Evolutionary conservation across 2,329 filamentous ascomycete genomes (phyloP).

Genomic region (Dothiorella sarmentorum): DNA sequence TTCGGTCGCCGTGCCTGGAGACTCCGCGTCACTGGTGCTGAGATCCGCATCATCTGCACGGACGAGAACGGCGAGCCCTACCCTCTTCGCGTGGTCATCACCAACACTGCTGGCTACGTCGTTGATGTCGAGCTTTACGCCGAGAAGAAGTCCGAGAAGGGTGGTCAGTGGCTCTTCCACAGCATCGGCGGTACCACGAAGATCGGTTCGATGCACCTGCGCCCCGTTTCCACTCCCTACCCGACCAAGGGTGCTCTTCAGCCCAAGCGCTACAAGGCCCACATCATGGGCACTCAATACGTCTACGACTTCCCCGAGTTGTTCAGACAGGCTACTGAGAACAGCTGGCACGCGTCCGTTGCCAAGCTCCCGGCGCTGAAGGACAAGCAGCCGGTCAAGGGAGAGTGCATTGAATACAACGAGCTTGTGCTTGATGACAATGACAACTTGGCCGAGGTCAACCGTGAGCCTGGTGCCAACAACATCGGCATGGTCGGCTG

Average conservation of each 20-base stretch:
- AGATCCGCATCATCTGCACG: conserved; percentile 98
- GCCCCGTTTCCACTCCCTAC: conserved; percentile 87
- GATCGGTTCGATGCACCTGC: conserved; percentile 91
- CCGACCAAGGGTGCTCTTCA: conserved; percentile 98
- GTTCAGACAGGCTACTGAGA: conserved; percentile 96
- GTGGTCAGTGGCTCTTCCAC: conserved; percentile 92
- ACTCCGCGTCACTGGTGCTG: conserved; percentile 91
- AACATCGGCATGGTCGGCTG: conserved; percentile 97
- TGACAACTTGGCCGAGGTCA: conserved; percentile 88
- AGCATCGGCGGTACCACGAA: conserved; percentile 93
- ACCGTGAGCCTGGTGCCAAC: conserved; percentile 92
- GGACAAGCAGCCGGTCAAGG: conserved; percentile 76
- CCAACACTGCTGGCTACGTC: conserved; percentile 96
- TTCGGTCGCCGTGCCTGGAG: conserved; percentile 95
- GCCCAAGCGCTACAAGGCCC: conserved; percentile 98
- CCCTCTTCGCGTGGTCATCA: conserved; percentile 93
- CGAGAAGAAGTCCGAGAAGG: conserved; percentile 96
- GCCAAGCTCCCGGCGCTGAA: conserved; percentile 70
- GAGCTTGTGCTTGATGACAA: conserved; percentile 94
- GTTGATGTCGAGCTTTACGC: conserved; percentile 97
- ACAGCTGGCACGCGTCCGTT: conserved; percentile 78
- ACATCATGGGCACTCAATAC: conserved; percentile 98
- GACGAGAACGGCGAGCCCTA: conserved; percentile 81
- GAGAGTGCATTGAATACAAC: conserved; percentile 89
- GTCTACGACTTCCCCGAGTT: conserved; percentile 99